These are phyloP conservation scores for Benincasa hispida DNA, from an alignment of 306 rosid species.

Conservation along the genomic window DNA sequence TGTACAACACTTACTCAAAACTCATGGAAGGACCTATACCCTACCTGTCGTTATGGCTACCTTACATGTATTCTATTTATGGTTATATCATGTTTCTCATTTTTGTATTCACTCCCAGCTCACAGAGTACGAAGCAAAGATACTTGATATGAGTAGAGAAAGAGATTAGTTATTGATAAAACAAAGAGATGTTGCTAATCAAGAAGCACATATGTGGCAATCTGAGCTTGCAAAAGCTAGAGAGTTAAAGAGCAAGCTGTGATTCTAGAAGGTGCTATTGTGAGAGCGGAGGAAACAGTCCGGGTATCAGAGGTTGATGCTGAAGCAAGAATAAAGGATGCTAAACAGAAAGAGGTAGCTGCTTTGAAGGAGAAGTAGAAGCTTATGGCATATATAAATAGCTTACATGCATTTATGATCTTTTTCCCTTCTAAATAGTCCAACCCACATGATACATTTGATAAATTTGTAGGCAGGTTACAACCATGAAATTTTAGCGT, in stretches of 20 bases:
- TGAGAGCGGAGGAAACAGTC: conserved; percentile 86
- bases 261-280: conserved; percentile 74
- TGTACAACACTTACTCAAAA: neutral
- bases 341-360: conserved; percentile 49
- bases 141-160: conserved; percentile 43
- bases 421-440: conserved; percentile 15
- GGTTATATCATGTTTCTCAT: neutral
- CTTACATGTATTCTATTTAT: neutral
- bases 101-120: conserved; percentile 28
- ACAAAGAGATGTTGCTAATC: conserved; percentile 72
- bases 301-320: conserved; percentile 73
- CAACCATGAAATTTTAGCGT: too few relatives aligned
- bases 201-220: conserved; percentile 94
- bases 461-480: too few relatives aligned
- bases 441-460: too few relatives aligned
- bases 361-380: conserved; percentile 73
- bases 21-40: neutral
- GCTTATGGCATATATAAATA: conserved; percentile 70
- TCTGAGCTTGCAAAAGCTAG: conserved; percentile 93
- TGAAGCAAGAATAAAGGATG: conserved; percentile 71
- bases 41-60: neutral
- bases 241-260: conserved; percentile 77
- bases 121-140: conserved; percentile 53
- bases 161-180: conserved; percentile 55
- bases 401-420: conserved; percentile 47